Conservation (phyloP, 331 rosid genomes). For the Acacia pycnantha region DNA sequence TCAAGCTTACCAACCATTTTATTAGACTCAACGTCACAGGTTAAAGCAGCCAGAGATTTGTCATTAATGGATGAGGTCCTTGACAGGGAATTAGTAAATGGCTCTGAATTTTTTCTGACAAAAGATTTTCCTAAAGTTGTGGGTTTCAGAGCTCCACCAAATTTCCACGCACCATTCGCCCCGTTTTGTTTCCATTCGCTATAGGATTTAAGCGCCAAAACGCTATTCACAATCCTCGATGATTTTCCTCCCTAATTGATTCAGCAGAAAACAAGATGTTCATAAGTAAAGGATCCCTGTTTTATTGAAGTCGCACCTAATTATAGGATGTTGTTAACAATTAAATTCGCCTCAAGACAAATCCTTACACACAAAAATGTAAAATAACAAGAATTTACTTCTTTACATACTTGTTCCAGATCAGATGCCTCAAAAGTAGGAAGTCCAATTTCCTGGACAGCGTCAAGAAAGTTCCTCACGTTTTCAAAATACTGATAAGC, state of each 20-base stretch:
- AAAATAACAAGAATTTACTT: not conserved
- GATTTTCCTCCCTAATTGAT: conserved; percentile 85
- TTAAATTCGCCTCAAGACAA: conserved; percentile 1
- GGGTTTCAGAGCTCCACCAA: conserved; percentile 83
- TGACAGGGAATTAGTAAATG: conserved; percentile 80
- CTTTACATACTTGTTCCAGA: conserved; percentile 83
- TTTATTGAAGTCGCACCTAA: not conserved
- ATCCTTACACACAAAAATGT: not conserved
- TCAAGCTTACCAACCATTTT: conserved; percentile 80
- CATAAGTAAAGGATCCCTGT: conserved; percentile 2
- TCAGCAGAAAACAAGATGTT: conserved; percentile 8
- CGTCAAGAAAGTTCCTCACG: conserved; percentile 89
- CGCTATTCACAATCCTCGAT: conserved; percentile 76
- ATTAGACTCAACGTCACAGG: conserved; percentile 53
- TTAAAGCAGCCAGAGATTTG: conserved; percentile 40
- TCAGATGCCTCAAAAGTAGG: conserved; percentile 98
- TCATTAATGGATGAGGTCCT: conserved; percentile 71
- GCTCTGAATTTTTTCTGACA: conserved; percentile 82
- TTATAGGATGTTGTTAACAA: not conserved
- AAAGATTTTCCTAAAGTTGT: conserved; percentile 53
- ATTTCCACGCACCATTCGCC: conserved; percentile 80
- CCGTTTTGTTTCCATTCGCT: conserved; percentile 84
- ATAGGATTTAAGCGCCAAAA: conserved; percentile 84
- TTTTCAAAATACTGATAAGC: conserved; percentile 99
- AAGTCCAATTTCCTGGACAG: conserved; percentile 84